A percentile compares a stretch with the other conserved stretches of the same genome.
Conservation (phyloP, 2,329 filamentous ascomycete genomes). For the Paraconiothyrium brasiliense region DNA sequence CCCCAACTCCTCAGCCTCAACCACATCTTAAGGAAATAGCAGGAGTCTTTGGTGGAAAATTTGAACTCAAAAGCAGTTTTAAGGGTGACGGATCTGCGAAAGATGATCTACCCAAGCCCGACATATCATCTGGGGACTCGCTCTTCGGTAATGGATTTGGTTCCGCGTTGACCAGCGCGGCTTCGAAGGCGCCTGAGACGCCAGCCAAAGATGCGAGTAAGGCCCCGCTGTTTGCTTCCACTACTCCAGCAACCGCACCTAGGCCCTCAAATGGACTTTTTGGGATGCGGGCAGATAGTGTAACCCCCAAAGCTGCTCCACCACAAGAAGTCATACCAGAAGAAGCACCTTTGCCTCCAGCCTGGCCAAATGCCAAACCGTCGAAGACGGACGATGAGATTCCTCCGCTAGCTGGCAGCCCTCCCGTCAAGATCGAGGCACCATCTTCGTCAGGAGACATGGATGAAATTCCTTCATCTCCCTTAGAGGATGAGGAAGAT, state of each 20-base stretch:
- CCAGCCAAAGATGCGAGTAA: slow-evolving; percentile 51
- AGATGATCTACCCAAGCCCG: slow-evolving; percentile 65
- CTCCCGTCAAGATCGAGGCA: slow-evolving; percentile 55
- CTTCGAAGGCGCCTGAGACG: slow-evolving; percentile 41
- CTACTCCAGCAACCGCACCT: slow-evolving; percentile 45
- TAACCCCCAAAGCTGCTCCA: slow-evolving; percentile 21
- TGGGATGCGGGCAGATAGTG: slow-evolving; percentile 16
- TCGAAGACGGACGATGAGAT: slow-evolving; percentile 50
- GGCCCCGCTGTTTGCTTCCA: slow-evolving; percentile 46
- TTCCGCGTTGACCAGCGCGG: slow-evolving; percentile 57
- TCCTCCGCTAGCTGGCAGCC: slow-evolving; percentile 58
- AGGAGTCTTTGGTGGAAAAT: slow-evolving; percentile 57
- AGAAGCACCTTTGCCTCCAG: slow-evolving; percentile 47
- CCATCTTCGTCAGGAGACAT: slow-evolving; percentile 41
- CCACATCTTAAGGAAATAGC: slow-evolving; percentile 28
- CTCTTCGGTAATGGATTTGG: slow-evolving; percentile 72
- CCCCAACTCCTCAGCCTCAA: slow-evolving; percentile 44
- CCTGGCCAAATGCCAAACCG: slow-evolving; percentile 43
- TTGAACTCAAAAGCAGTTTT: slow-evolving; percentile 75
- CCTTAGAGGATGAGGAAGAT: slow-evolving; percentile 38
- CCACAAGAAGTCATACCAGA: slow-evolving; percentile 21
- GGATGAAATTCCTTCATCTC: slow-evolving; percentile 38
- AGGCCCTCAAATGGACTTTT: slow-evolving; percentile 24
- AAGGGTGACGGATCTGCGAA: slow-evolving; percentile 69
- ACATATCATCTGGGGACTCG: slow-evolving; percentile 54